phyloP scores from a whole-genome alignment of 345 rosid species.

The Turnera subulata region DNA sequence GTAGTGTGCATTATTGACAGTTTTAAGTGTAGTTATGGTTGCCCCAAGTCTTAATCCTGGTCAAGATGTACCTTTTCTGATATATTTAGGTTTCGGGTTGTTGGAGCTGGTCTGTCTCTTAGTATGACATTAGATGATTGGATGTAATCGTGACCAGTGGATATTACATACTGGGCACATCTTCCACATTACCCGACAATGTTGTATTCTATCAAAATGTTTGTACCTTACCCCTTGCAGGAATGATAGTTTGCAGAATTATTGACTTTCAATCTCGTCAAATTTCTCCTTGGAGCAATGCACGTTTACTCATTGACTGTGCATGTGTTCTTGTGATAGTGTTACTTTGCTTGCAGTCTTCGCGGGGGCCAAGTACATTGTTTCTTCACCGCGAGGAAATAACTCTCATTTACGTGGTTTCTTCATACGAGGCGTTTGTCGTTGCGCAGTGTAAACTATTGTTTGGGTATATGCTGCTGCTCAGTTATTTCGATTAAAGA shows the following conservation, averaged over 20 bases:
- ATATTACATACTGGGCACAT: conserved; percentile 19
- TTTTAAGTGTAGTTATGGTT: conserved; percentile 25
- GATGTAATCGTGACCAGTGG: conserved; percentile 27
- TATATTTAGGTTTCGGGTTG: conserved; percentile 25
- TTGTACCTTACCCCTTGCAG: conserved; percentile 22
- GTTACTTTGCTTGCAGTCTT: too few relatives aligned
- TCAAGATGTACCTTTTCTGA: neutral
- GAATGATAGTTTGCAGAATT: neutral
- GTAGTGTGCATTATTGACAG: conserved; percentile 32
- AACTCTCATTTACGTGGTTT: too few relatives aligned
- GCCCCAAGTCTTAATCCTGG: conserved; percentile 14
- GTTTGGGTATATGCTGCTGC: too few relatives aligned
- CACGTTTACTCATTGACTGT: too few relatives aligned
- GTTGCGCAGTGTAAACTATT: too few relatives aligned
- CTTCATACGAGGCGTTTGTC: too few relatives aligned
- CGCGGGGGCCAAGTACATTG: too few relatives aligned
- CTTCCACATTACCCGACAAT: conserved; percentile 16
- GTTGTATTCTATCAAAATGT: conserved; percentile 29
- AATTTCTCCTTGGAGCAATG: too few relatives aligned
- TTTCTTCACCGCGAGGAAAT: too few relatives aligned
- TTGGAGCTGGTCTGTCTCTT: neutral
- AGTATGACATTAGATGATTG: conserved; percentile 16
- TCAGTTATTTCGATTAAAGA: too few relatives aligned
- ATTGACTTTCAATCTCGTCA: too few relatives aligned
- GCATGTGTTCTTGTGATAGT: too few relatives aligned